Evolutionary conservation across 768 basidiomycete species (phyloP), one percentile per base, ranked within the genome.

Genomic region (Trametopsis cervina): DNA sequence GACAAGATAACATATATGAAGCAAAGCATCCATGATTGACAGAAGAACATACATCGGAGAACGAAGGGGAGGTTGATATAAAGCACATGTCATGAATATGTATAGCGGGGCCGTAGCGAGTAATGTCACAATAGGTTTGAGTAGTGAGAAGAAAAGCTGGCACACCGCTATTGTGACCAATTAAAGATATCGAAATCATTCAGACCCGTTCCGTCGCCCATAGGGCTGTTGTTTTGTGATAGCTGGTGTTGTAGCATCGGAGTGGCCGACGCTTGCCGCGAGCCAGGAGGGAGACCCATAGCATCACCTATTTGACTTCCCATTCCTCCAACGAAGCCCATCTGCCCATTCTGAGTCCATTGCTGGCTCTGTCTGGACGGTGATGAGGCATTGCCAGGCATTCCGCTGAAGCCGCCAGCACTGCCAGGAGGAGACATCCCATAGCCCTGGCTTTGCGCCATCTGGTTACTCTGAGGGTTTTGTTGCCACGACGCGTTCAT

Each of bases 121-220:
- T 52, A 52, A 42, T 42, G 39, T 26, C 40, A 52, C 45, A 52
- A 47, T 45, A 52, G 46, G 51, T 44, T 47, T 46, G 38, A 55
- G 59, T 55, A 56, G 57, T 48, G 49, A 36, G 41, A 25, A 40
- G 35, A 37, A 46, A 40, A 44, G 48, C 47, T 47, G 46, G 29
- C 49, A 39, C 49, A 42, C 45, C 47, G 58, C 69, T 67, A 55
- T 65, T 69, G 52, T 40, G 15, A 37, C 76, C 81, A 83, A 59
- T 76, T 78, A 61, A 79, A 64, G 33, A 50, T 21, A 53, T 80
- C 79, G 55, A 77, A 75, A 47, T 81, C 81, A 56, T 60, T 69
- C 44, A 65, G 46, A 29, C 70, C 67, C 46, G 66, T 61, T 57
- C 67, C 68, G 57, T 77, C 77, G 56, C 60, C 60, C 47, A 66